Evolutionary conservation across 2,329 filamentous ascomycete genomes (phyloP).

Genomic region (Zymoseptoria passerinii): DNA sequence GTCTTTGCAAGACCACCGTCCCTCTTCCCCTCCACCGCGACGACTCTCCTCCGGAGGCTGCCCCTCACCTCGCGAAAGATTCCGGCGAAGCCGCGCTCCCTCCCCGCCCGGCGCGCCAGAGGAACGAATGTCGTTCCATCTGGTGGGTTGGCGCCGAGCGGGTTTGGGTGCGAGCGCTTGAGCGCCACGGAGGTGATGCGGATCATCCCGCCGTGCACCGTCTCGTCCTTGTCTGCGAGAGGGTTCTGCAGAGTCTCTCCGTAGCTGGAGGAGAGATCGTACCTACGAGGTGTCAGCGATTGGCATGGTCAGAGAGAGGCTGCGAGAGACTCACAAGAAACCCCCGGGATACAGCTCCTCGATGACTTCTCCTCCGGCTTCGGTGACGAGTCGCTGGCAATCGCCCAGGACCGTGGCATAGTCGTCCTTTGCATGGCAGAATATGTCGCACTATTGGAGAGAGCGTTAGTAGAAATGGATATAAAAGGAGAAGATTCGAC

Average conservation of each 20-base stretch:
- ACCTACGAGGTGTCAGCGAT: not conserved
- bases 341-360: not conserved
- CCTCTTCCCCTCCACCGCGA: not conserved
- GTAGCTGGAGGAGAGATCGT: not conserved
- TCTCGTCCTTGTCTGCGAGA: not conserved
- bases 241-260: not conserved
- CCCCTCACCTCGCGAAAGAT: not conserved
- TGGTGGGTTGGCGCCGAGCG: not conserved
- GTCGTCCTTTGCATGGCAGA: not conserved
- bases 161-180: not conserved
- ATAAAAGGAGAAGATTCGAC: not conserved
- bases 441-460: not conserved
- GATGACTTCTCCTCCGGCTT: not conserved
- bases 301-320: not conserved
- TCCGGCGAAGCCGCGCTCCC: not conserved
- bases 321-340: not conserved
- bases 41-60: not conserved
- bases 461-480: not conserved
- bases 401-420: not conserved
- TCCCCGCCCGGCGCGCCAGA: not conserved
- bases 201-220: not conserved
- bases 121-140: not conserved
- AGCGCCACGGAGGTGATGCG: not conserved
- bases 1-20: not conserved
- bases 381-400: not conserved